Conservation (phyloP, 2,329 filamentous ascomycete genomes). For the Cadophora sp. region DNA sequence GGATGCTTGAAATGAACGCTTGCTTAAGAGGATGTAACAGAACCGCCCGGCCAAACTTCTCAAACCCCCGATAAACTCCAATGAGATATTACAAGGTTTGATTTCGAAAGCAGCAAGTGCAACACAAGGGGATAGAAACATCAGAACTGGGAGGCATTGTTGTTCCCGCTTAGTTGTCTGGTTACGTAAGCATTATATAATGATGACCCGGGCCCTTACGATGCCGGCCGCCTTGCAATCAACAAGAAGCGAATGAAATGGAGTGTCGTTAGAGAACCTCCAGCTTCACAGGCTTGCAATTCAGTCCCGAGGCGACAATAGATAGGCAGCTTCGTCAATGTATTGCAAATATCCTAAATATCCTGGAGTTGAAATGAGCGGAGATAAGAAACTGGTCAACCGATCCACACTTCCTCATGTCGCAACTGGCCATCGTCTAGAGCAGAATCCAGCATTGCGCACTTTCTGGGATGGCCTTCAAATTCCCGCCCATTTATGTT, state of each 20-base stretch:
- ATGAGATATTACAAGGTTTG: too few species aligned
- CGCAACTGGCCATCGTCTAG: neutral
- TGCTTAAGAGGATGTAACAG: too few species aligned
- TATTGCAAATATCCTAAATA: too few species aligned
- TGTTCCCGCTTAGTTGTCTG: neutral
- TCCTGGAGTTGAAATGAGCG: neutral
- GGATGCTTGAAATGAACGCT: too few species aligned
- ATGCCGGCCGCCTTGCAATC: neutral
- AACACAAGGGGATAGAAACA: neutral
- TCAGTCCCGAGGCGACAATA: neutral
- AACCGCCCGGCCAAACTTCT: too few species aligned
- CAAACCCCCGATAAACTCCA: too few species aligned
- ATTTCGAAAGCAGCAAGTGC: too few species aligned
- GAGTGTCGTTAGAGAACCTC: neutral
- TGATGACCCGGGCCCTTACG: neutral
- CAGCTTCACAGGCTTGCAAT: neutral
- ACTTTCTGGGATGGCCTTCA: conserved; percentile 32
- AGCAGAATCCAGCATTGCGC: neutral
- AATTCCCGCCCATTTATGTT: conserved; percentile 64
- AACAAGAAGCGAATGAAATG: neutral
- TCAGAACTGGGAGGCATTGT: neutral
- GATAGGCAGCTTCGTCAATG: too few species aligned
- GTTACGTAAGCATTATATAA: neutral
- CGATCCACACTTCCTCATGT: neutral
- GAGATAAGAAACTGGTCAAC: too few species aligned